Evolutionary conservation across 305 asterid species (phyloP), one percentile per base, ranked within the genome.

Genomic region (Fraxinus latifolia): DNA sequence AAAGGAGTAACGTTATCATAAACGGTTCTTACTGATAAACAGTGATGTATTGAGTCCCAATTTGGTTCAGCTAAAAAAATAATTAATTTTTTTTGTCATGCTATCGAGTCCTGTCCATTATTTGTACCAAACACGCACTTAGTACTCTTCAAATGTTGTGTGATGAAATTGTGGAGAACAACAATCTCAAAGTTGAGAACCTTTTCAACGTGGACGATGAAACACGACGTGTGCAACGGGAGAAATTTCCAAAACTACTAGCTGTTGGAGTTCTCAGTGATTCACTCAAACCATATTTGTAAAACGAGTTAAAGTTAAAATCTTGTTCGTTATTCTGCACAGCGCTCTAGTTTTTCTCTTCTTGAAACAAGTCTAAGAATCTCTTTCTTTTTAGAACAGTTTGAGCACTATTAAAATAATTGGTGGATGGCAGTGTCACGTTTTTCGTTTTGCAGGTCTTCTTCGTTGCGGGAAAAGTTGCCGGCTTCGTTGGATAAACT

Each of bases 401-500:
- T 27, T 31, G 17, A 71, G 37, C 53, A 5, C 33, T 29, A 33
- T 33, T 15, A 0, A 79, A 37, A 70, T 4, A 4, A 33, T 7
- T n/a, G 58, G 15, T 39, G 6, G 50, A 33, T 33, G 37, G 37
- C 37, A 33, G 37, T 58, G 29, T 33, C 27, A 11, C 19, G 11
- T 44, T 72, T 73, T 15, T 71, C 17, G 37, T 5, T 74, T 36
- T n/a, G 1, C 82, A 95, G 99, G 99, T 11, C 97, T 95, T 82
- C 94, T 92, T 81, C 95, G 98, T 0, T 95, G 99, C 58, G 99
- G 99, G 77, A 95, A 95, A 92, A 95, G 99, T 83, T 95, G 99
- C 47, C 84, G 99, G 4, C 88, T 95, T 3, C 87, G 99, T 34
- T 95, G 99, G 98, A 89, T 94, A 8, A 95, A 95, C 89, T 95